Conservation (phyloP, 306 rosid species). For the Pyrus pyrifolia region DNA sequence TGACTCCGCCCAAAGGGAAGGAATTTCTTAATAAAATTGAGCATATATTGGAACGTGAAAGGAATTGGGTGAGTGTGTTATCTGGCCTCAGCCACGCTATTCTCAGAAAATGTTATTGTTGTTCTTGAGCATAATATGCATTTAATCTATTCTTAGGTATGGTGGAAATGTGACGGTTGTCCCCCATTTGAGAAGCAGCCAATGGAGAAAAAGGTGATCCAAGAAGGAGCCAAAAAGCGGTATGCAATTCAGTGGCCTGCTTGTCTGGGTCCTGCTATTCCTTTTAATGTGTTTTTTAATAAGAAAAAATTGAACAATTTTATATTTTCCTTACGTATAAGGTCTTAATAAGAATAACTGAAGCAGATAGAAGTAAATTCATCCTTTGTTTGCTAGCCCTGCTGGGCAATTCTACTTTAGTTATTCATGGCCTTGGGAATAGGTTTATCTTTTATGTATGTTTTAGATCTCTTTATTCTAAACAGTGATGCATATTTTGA, state of each 20-base stretch:
- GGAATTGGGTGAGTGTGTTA: slow-evolving; percentile 74
- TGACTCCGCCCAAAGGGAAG: slow-evolving; percentile 86
- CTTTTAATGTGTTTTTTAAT: not conserved
- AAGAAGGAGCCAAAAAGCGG: slow-evolving; percentile 83
- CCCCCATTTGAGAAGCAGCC: slow-evolving; percentile 86
- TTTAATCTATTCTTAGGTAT: slow-evolving; percentile 46
- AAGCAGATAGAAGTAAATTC: not conserved
- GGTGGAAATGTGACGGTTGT: slow-evolving; percentile 99
- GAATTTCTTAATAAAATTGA: slow-evolving; percentile 77
- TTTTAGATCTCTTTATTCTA: not conserved
- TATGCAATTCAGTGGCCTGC: slow-evolving; percentile 25
- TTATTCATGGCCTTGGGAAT: not conserved
- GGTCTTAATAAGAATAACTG: not conserved
- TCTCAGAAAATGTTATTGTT: not conserved
- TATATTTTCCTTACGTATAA: not conserved
- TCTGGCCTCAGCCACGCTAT: slow-evolving; percentile 4
- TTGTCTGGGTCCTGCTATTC: not conserved
- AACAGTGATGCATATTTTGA: not conserved
- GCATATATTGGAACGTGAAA: slow-evolving; percentile 87
- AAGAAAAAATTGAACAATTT: too few species aligned
- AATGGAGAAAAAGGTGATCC: slow-evolving; percentile 53
- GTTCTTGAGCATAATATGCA: not conserved
- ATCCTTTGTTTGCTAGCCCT: not conserved
- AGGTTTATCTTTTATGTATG: not conserved
- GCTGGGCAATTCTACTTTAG: not conserved